Percentiles rank a stretch among this genome's conserved stretches.
Evolutionary conservation across 225 moss, liverwort and hornwort species (phyloP).

Genomic region (Ulota crispa): DNA sequence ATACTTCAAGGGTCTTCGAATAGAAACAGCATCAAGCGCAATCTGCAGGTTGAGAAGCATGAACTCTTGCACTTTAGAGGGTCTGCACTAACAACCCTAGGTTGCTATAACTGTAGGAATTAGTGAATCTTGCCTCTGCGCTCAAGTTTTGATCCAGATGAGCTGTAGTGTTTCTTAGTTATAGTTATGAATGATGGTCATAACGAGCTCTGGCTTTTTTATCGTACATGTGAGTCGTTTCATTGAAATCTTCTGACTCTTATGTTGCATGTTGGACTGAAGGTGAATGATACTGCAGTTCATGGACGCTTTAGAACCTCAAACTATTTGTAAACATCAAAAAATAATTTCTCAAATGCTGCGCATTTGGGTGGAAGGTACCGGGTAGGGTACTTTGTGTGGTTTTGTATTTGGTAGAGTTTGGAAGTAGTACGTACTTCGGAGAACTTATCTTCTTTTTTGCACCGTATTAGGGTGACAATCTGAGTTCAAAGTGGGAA

Average conservation of each 20-base stretch:
- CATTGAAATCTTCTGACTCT: constrained; percentile 6
- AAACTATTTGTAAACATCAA: neutral
- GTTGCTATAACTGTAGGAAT: neutral
- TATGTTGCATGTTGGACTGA: constrained; percentile 33
- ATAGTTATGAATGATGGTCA: neutral
- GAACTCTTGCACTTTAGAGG: constrained; percentile 9
- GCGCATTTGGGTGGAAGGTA: neutral
- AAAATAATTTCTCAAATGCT: neutral
- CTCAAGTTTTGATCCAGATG: neutral
- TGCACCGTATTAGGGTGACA: neutral
- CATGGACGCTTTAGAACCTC: constrained; percentile 9
- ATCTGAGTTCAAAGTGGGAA: neutral
- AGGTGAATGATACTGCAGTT: constrained; percentile 25
- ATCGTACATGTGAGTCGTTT: neutral
- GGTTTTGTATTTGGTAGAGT: neutral
- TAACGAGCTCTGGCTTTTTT: neutral
- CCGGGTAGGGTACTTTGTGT: neutral
- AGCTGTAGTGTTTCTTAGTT: neutral
- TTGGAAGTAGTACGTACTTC: neutral
- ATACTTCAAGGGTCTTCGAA: neutral
- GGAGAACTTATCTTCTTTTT: neutral
- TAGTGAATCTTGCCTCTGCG: neutral
- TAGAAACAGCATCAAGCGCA: neutral
- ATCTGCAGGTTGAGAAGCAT: constrained; percentile 1
- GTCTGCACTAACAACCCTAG: neutral